These are phyloP conservation scores for Colletotrichum sp. DNA, from an alignment of 2,329 filamentous ascomycete genomes.

Conservation along the genomic window DNA sequence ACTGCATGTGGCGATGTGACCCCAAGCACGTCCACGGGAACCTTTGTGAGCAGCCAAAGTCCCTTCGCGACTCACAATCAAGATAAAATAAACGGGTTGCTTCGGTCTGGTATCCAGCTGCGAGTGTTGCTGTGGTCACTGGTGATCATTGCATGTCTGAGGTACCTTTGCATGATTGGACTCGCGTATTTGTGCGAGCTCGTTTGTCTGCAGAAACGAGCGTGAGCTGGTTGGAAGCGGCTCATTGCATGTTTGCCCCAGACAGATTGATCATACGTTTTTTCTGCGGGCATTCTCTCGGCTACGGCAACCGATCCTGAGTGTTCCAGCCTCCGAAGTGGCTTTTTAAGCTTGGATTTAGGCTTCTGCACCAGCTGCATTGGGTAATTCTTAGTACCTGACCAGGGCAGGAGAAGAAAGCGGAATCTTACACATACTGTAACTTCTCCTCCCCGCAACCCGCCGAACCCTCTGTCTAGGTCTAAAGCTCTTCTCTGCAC, in stretches of 20 bases:
- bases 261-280: not conserved
- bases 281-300: not conserved
- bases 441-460: not conserved
- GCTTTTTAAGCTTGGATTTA: slow-evolving; percentile 1
- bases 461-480: not conserved
- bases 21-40: not conserved
- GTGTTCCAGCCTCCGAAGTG: not conserved
- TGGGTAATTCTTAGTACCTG: not conserved
- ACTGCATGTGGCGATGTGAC: slow-evolving; percentile 6
- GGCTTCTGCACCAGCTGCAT: not conserved
- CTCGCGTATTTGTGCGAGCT: not conserved
- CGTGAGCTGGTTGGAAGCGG: not conserved
- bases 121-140: not conserved
- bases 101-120: not conserved
- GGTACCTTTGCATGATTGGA: not conserved
- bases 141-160: not conserved
- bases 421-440: not conserved
- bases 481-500: accelerated
- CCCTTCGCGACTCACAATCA: not conserved
- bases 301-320: not conserved
- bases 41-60: not conserved
- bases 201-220: not conserved
- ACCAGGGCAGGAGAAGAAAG: not conserved
- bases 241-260: not conserved
- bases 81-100: not conserved